These are phyloP conservation scores for Xanthoconium separans DNA, from an alignment of 1,284 basidiomycete species.

Conservation along the genomic window DNA sequence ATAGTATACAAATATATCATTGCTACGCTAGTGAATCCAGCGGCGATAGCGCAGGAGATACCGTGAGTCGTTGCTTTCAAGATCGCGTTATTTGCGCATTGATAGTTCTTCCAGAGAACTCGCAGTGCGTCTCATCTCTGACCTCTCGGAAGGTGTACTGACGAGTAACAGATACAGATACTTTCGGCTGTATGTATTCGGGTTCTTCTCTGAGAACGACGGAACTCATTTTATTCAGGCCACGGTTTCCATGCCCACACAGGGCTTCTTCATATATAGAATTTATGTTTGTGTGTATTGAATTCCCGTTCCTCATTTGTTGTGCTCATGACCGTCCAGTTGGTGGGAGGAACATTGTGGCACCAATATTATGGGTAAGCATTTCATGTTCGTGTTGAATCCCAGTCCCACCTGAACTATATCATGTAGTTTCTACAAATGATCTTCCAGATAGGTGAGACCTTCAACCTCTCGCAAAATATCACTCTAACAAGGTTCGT, in stretches of 20 bases:
- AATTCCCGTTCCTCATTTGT: background rate
- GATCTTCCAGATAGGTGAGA: slow-evolving; percentile 4
- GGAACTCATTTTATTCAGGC: background rate
- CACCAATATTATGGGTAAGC: slow-evolving; percentile 8
- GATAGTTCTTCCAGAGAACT: background rate
- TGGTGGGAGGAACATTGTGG: slow-evolving; percentile 1
- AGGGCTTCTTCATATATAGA: background rate
- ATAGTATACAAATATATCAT: background rate
- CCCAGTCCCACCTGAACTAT: too few species aligned
- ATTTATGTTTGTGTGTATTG: background rate
- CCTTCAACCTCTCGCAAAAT: background rate
- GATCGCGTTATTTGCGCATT: background rate
- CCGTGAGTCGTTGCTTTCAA: background rate
- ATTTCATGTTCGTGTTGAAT: background rate
- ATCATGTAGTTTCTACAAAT: background rate
- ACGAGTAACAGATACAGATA: background rate
- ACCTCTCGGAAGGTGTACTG: background rate
- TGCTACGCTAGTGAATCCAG: background rate
- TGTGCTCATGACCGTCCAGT: background rate
- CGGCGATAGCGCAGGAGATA: background rate
- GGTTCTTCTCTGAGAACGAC: background rate
- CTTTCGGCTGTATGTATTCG: background rate
- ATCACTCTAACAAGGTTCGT: background rate
- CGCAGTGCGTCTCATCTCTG: background rate
- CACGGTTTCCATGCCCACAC: background rate